Conservation (phyloP, 768 basidiomycete species). For the Pisolithus microcarpus region DNA sequence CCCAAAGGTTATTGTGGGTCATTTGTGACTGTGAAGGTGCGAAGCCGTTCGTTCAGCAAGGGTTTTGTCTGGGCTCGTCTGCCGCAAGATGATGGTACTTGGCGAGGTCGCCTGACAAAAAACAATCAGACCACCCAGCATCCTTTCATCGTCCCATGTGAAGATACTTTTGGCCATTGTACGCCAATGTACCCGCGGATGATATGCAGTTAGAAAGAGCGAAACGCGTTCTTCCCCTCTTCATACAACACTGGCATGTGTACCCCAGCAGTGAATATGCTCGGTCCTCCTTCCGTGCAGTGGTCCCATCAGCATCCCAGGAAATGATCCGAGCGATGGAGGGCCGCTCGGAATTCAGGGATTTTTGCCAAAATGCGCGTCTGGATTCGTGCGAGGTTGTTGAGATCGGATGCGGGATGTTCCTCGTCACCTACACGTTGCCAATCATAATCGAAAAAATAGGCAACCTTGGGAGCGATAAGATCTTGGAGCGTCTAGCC, state of each 20-base stretch:
- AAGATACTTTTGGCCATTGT: slow-evolving; percentile 7
- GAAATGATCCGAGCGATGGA: not conserved
- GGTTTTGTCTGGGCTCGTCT: not conserved
- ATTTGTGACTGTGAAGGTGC: not conserved
- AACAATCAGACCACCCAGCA: not conserved
- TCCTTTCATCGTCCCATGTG: not conserved
- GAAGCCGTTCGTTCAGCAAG: not conserved
- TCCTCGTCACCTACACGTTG: slow-evolving; percentile 2
- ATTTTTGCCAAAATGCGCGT: not conserved
- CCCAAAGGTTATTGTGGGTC: not conserved
- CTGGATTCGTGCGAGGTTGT: not conserved
- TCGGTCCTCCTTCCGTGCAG: no score
- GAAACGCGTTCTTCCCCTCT: slow-evolving; percentile 14
- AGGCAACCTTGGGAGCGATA: slow-evolving; percentile 10
- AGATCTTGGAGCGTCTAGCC: slow-evolving; percentile 9
- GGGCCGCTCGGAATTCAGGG: not conserved
- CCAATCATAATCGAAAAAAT: slow-evolving; percentile 13
- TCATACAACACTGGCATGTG: slow-evolving; percentile 12
- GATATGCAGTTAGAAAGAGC: not conserved
- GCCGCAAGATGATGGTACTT: not conserved
- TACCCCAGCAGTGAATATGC: not conserved
- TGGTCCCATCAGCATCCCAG: no score
- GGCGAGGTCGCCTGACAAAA: not conserved
- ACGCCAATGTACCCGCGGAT: slow-evolving; percentile 2
- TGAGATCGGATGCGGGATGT: not conserved